These are phyloP conservation scores for Zostera marina DNA, from an alignment of 116 monocot genomes.

Conservation along the genomic window DNA sequence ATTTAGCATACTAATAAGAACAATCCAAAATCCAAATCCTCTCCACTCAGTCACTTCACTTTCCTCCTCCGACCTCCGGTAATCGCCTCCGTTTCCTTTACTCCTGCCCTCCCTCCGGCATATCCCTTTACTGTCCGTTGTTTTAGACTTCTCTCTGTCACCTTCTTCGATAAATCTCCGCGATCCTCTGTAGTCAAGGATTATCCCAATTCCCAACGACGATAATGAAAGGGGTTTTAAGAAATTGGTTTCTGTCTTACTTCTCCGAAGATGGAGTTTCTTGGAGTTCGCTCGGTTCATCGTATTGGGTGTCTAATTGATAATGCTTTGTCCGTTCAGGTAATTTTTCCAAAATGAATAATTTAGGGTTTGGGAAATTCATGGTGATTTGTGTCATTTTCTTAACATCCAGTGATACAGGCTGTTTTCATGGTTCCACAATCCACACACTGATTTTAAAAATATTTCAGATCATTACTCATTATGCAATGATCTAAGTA, in stretches of 20 bases:
- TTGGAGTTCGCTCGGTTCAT: conserved; percentile 67
- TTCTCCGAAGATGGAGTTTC: conserved; percentile 50
- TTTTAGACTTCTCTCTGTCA: not conserved
- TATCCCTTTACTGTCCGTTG: not conserved
- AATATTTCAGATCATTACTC: conserved; percentile 11
- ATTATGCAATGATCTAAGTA: conserved; percentile 34
- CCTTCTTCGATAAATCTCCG: not conserved
- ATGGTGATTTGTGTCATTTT: not conserved
- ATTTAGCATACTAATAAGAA: no score
- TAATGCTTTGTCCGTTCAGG: no score
- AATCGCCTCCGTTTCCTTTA: conserved; percentile 1
- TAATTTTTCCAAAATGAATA: not conserved
- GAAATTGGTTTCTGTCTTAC: conserved; percentile 17
- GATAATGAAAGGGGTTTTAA: not conserved
- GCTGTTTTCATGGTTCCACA: conserved; percentile 76
- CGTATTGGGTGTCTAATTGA: conserved; percentile 29
- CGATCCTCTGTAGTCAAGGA: not conserved
- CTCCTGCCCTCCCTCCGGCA: not conserved
- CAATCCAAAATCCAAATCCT: no score
- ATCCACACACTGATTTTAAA: conserved; percentile 39
- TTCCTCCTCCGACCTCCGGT: no score
- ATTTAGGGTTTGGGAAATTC: no score
- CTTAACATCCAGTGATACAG: conserved; percentile 36
- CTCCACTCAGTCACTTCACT: no score
- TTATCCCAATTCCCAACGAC: no score